phyloP scores from a whole-genome alignment of 129 eudicot species.

The sunflower (Helianthus annuus) region HanXRQr2.0-SUNRISE NC_035439.2:2076197-2076696 shows the following conservation, averaged over 20 bases:
- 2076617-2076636: too few relatives aligned
- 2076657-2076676: too few relatives aligned
- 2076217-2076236: neutral
- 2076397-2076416: constrained; percentile 50
- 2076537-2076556: too few relatives aligned
- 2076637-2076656: too few relatives aligned
- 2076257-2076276: constrained; percentile 54
- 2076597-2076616: too few relatives aligned
- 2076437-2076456: constrained; percentile 9
- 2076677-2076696: too few relatives aligned
- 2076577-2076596: too few relatives aligned
- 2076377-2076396: constrained; percentile 54
- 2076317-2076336: constrained; percentile 52
- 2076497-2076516: neutral
- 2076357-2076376: constrained; percentile 45
- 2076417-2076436: constrained; percentile 48
- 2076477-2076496: neutral
- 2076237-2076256: constrained; percentile 54
- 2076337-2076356: constrained; percentile 49
- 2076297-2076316: constrained; percentile 52
- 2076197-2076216: neutral
- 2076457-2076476: neutral
- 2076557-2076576: neutral
- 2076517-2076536: constrained; percentile 12
- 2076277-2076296: constrained; percentile 51